Conservation (phyloP, 805 yeast species). For the Yamadazyma scolyti region DNA sequence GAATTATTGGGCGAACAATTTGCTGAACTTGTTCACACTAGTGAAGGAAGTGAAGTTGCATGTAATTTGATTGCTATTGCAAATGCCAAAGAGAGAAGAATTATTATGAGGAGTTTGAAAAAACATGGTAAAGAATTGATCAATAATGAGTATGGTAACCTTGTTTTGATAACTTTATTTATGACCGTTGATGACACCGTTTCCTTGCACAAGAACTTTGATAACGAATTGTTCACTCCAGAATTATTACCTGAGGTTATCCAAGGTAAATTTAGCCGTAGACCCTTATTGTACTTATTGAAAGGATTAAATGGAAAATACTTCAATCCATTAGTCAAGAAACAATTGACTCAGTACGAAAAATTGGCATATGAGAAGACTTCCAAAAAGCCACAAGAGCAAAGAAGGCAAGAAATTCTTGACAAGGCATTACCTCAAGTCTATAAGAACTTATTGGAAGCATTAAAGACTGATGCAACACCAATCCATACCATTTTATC, state of each 20-base stretch:
- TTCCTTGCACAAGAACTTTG: constrained; percentile 68
- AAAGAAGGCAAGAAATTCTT: constrained; percentile 69
- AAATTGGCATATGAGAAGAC: constrained; percentile 56
- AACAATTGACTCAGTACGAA: constrained; percentile 58
- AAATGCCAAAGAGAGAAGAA: constrained; percentile 88
- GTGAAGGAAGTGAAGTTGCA: constrained; percentile 92
- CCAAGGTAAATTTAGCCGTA: constrained; percentile 73
- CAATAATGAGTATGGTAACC: constrained; percentile 81
- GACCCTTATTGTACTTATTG: constrained; percentile 81
- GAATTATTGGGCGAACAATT: constrained; percentile 82
- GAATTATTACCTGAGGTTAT: constrained; percentile 53
- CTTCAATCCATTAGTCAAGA: constrained; percentile 66
- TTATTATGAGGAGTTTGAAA: constrained; percentile 66
- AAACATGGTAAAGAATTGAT: constrained; percentile 73
- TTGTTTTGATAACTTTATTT: constrained; percentile 72
- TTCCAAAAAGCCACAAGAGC: constrained; percentile 79
- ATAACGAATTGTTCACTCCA: constrained; percentile 48
- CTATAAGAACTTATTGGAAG: constrained; percentile 46
- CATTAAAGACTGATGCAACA: constrained; percentile 17
- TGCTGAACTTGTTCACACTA: constrained; percentile 93
- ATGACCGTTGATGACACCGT: constrained; percentile 94
- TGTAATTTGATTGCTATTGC: constrained; percentile 75
- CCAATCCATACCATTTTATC: constrained; percentile 50
- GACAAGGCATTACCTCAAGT: constrained; percentile 63
- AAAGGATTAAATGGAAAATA: constrained; percentile 77